Percentiles rank a stretch among this genome's conserved stretches.
Conservation (phyloP, 768 basidiomycete species). For the Mycena maculata region DNA sequence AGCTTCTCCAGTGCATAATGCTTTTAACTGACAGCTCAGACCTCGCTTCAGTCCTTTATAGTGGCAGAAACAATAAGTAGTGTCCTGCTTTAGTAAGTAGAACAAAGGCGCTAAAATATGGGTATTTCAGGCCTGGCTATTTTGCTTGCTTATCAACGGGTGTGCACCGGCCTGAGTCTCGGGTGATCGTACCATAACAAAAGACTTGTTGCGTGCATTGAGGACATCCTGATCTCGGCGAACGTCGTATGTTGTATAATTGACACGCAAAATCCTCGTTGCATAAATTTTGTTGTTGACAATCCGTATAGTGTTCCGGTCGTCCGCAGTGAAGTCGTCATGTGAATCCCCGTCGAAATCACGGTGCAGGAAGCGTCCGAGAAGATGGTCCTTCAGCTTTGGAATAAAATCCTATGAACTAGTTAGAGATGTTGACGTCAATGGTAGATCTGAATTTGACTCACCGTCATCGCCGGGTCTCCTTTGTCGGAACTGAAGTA, state of each 20-base stretch:
- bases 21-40: no score
- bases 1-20: no score
- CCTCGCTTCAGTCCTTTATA: no score
- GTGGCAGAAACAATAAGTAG: no score
- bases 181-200: conserved; percentile 40
- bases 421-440: conserved; percentile 26
- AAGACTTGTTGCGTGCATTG: conserved; percentile 38
- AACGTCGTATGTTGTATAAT: conserved; percentile 53
- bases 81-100: no score
- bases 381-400: conserved; percentile 49
- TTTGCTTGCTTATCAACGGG: no score
- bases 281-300: conserved; percentile 42
- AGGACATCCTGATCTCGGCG: conserved; percentile 46
- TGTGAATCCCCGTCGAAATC: conserved; percentile 46
- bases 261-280: conserved; percentile 43
- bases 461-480: conserved; percentile 39
- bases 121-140: no score
- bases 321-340: conserved; percentile 37
- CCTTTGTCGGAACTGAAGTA: conserved; percentile 20
- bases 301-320: conserved; percentile 35
- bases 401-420: conserved; percentile 42
- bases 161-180: conserved; percentile 21
- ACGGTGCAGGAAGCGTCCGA: conserved; percentile 41
- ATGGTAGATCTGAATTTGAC: conserved; percentile 26
- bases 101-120: no score